Percentiles rank a stretch among this genome's conserved stretches.
Evolutionary conservation across 1,284 basidiomycete species (phyloP).

Genomic region (Malassezia equina): DNA sequence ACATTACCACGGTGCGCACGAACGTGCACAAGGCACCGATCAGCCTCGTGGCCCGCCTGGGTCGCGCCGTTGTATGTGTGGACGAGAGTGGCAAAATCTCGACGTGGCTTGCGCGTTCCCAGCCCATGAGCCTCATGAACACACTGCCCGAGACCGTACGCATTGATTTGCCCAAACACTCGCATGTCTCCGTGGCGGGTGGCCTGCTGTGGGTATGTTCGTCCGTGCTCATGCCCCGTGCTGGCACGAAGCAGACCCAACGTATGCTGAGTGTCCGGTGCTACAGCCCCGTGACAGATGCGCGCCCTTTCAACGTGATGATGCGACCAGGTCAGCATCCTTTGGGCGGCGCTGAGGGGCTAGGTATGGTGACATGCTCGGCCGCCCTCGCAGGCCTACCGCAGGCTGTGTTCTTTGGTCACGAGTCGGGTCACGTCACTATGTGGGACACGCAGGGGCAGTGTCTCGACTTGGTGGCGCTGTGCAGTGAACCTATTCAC

Average conservation of each 20-base stretch:
- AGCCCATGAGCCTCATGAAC: slow-evolving; percentile 24
- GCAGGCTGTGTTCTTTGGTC: slow-evolving; percentile 69
- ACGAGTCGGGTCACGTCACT: slow-evolving; percentile 67
- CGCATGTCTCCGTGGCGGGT: slow-evolving; percentile 27
- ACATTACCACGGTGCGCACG: slow-evolving; percentile 21
- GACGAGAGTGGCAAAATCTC: slow-evolving; percentile 46
- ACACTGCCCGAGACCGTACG: slow-evolving; percentile 35
- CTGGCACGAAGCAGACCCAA: slow-evolving; percentile 14
- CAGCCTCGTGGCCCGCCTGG: slow-evolving; percentile 27
- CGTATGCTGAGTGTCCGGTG: slow-evolving; percentile 25
- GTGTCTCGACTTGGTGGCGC: slow-evolving; percentile 24
- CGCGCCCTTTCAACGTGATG: slow-evolving; percentile 41
- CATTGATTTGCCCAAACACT: slow-evolving; percentile 34
- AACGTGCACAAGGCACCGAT: slow-evolving; percentile 34
- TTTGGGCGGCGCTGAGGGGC: slow-evolving; percentile 54
- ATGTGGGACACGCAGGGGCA: slow-evolving; percentile 29
- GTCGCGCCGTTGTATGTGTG: slow-evolving; percentile 32
- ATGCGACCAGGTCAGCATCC: slow-evolving; percentile 27
- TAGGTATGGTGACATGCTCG: slow-evolving; percentile 71
- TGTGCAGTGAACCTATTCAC: slow-evolving; percentile 28
- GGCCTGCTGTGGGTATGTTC: slow-evolving; percentile 39
- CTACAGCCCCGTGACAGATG: slow-evolving; percentile 41
- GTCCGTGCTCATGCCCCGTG: slow-evolving; percentile 12
- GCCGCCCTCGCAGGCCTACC: slow-evolving; percentile 64
- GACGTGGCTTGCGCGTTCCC: slow-evolving; percentile 26